Percentiles rank a stretch among this genome's conserved stretches.
Conservation (phyloP, 23 red algal genomes). For the Pyropia haitanensis region DNA sequence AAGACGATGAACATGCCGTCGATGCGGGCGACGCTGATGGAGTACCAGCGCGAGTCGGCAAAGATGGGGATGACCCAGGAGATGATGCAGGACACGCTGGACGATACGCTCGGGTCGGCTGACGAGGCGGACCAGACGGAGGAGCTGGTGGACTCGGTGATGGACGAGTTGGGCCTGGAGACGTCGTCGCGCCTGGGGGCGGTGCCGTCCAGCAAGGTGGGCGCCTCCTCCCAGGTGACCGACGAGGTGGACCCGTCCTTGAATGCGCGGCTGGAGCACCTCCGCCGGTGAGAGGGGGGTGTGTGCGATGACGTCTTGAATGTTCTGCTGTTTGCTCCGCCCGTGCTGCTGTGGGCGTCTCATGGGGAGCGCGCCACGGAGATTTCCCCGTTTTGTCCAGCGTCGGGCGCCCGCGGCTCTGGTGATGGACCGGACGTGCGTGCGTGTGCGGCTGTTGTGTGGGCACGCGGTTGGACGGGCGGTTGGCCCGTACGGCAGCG, state of each 20-base stretch:
- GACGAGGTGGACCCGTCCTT: constrained; percentile 28
- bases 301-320: too few species aligned
- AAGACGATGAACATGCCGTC: constrained; percentile 89
- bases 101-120: constrained; percentile 47
- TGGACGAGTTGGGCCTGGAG: constrained; percentile 92
- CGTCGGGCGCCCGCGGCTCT: neutral
- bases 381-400: neutral
- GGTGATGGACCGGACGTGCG: neutral
- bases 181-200: constrained; percentile 50
- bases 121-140: constrained; percentile 85
- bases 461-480: neutral
- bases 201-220: constrained; percentile 23
- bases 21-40: constrained; percentile 79
- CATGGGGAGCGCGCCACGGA: neutral
- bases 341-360: neutral
- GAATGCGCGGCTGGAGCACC: constrained; percentile 60
- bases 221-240: constrained; percentile 13
- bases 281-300: constrained; percentile 30
- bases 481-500: neutral
- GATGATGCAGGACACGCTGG: constrained; percentile 86
- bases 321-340: neutral
- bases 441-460: neutral
- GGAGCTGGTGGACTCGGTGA: constrained; percentile 80
- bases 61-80: constrained; percentile 97
- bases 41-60: constrained; percentile 88